phyloP scores from a whole-genome alignment of 192 early-diverging fungal genomes.

The Backusella tarrabulga region DNA sequence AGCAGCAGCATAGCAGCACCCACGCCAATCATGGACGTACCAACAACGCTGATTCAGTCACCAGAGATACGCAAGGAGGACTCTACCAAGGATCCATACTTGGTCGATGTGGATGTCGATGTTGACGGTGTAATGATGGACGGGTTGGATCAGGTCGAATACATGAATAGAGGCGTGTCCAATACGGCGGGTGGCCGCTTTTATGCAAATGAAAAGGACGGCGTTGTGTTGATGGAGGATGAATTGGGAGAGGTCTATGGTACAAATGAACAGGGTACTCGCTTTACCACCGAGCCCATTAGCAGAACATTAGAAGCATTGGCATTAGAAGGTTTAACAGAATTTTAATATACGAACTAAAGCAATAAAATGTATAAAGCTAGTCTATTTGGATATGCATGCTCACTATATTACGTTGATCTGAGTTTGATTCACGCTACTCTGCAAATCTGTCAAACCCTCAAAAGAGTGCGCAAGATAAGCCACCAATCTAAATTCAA shows the following conservation, averaged over 20 bases:
- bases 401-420: no score
- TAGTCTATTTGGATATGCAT: no score
- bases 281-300: conserved; percentile 23
- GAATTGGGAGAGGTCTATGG: conserved; percentile 22
- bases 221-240: conserved; percentile 8
- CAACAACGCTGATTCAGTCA: not conserved
- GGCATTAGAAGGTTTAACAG: conserved; percentile 43
- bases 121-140: conserved; percentile 34
- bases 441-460: not conserved
- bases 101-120: conserved; percentile 33
- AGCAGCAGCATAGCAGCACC: not conserved
- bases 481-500: not conserved
- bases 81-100: conserved; percentile 15
- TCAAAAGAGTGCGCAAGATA: not conserved
- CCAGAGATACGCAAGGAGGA: not conserved
- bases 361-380: not conserved
- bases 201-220: conserved; percentile 22
- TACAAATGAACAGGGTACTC: conserved; percentile 7
- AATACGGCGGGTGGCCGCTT: not conserved
- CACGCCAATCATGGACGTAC: not conserved
- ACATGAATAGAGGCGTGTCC: conserved; percentile 8
- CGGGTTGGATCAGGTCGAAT: conserved; percentile 26
- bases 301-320: conserved; percentile 40
- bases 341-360: not conserved
- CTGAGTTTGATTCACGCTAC: no score